These are phyloP conservation scores for Saturnispora dispora DNA, from an alignment of 805 yeast genomes.

Conservation along the genomic window DNA sequence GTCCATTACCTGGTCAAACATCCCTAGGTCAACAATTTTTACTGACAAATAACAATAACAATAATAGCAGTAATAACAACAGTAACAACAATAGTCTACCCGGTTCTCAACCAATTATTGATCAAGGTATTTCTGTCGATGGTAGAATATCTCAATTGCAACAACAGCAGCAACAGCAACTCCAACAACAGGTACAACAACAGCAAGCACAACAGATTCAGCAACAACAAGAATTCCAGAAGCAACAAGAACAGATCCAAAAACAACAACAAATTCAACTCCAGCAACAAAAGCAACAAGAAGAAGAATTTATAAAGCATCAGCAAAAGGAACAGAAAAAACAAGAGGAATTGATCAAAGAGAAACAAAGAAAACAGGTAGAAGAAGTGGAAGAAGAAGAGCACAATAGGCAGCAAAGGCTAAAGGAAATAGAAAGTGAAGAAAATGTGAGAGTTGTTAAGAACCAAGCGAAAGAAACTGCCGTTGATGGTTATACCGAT, in stretches of 20 bases:
- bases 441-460: neutral
- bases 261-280: neutral
- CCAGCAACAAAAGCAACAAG: conserved; percentile 3
- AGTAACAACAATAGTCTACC: neutral
- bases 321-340: conserved; percentile 5
- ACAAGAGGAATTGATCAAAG: neutral
- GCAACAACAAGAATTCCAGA: neutral
- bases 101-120: neutral
- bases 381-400: neutral
- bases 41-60: neutral
- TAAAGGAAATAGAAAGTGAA: neutral
- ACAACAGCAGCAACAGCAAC: conserved; percentile 5
- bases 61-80: neutral
- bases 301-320: neutral
- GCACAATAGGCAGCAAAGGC: neutral
- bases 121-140: neutral
- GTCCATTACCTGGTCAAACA: conserved; percentile 24
- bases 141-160: conserved; percentile 4
- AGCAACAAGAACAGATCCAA: neutral
- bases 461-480: no score
- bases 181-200: conserved; percentile 6
- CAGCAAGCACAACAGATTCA: conserved; percentile 6
- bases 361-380: neutral
- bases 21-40: conserved; percentile 23
- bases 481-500: neutral